Evolutionary conservation across 1,139 yeast species (phyloP).

Genomic region (Diutina siamensis): DNA sequence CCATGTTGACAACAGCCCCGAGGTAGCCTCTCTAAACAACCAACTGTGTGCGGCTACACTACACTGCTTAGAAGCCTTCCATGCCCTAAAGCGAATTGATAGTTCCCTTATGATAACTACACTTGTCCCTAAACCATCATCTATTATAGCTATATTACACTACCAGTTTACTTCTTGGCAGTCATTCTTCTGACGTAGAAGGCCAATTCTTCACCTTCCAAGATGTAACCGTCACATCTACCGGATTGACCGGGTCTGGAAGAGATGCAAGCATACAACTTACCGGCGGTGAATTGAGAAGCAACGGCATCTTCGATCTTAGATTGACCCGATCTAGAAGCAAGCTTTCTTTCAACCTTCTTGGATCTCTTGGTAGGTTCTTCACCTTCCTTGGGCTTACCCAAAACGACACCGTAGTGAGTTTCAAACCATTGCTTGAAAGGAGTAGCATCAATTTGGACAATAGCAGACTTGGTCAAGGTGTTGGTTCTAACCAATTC

Average conservation of each 20-base stretch:
- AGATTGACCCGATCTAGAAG: constrained; percentile 78
- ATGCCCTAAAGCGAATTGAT: too few relatives aligned
- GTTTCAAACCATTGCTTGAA: constrained; percentile 99
- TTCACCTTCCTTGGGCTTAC: constrained; percentile 58
- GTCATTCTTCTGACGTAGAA: constrained; percentile 99
- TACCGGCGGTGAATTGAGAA: constrained; percentile 96
- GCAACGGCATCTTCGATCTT: constrained; percentile 86
- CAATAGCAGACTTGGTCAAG: constrained; percentile 96
- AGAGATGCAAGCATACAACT: constrained; percentile 96
- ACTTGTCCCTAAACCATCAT: background rate
- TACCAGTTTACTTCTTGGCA: constrained; percentile 77
- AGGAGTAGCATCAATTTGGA: constrained; percentile 99
- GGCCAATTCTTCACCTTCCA: constrained; percentile 99
- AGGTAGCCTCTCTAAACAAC: too few relatives aligned
- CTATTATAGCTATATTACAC: constrained; percentile 6
- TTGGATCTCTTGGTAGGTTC: constrained; percentile 59
- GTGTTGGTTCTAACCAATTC: constrained; percentile 99
- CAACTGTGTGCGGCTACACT: too few relatives aligned
- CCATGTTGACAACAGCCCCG: too few relatives aligned
- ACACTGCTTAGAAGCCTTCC: too few relatives aligned
- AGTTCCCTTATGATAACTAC: too few relatives aligned
- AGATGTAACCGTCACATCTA: constrained; percentile 99
- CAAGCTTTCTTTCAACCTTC: constrained; percentile 83
- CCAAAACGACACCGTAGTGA: constrained; percentile 91
- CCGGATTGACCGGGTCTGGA: constrained; percentile 99